These are phyloP conservation scores for Volutella citrinella DNA, from an alignment of 2,329 filamentous ascomycete species.

Conservation along the genomic window DNA sequence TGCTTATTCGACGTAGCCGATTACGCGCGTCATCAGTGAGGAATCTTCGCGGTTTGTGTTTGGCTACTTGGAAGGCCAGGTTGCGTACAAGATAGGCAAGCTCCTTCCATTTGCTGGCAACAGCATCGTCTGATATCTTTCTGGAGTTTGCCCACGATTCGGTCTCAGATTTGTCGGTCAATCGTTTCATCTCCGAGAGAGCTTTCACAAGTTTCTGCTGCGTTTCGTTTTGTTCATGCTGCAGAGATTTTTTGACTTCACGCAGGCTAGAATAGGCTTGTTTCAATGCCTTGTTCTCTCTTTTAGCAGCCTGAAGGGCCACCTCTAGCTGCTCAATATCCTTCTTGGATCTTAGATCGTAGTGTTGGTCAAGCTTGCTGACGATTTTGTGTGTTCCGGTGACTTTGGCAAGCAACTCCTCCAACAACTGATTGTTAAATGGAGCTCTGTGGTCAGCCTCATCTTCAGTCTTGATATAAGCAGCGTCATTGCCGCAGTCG, in stretches of 20 bases:
- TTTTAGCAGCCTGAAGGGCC: background rate
- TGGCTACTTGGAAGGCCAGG: slow-evolving; percentile 4
- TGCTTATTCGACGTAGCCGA: background rate
- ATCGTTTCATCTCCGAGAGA: slow-evolving; percentile 2
- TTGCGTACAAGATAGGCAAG: slow-evolving; percentile 15
- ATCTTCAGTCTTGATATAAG: too few species aligned
- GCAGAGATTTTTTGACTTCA: too few species aligned
- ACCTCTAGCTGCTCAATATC: background rate
- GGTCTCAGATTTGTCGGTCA: background rate
- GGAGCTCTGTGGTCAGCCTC: too few species aligned
- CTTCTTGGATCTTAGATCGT: too few species aligned
- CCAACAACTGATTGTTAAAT: too few species aligned
- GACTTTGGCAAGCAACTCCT: too few species aligned
- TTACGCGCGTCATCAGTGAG: accelerated
- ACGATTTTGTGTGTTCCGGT: too few species aligned
- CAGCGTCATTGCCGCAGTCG: too few species aligned
- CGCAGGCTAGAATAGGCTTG: too few species aligned
- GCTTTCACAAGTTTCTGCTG: background rate
- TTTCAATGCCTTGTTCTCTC: too few species aligned
- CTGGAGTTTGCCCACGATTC: slow-evolving; percentile 1
- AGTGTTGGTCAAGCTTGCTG: too few species aligned
- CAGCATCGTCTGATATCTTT: slow-evolving; percentile 12
- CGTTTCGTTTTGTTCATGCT: background rate
- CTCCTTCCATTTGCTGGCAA: slow-evolving; percentile 13
- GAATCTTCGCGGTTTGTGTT: accelerated